A percentile compares a stretch with the other conserved stretches of the same genome.
Evolutionary conservation across 2,329 filamentous ascomycete species (phyloP).

Genomic region (Xylariaceae sp.): DNA sequence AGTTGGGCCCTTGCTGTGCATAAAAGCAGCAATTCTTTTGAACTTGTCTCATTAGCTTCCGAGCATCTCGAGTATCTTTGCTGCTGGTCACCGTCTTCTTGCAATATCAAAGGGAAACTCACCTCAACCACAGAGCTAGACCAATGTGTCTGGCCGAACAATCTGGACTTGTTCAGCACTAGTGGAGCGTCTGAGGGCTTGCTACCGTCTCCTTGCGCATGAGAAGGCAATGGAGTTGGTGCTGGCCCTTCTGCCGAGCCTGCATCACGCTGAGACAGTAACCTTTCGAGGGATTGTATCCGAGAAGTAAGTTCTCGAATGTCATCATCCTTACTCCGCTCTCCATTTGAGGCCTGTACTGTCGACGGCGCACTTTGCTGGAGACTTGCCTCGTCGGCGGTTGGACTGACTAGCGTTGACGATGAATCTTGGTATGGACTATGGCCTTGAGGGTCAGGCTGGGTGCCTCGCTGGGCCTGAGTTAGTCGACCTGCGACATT

Average conservation of each 20-base stretch:
- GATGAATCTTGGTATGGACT: neutral
- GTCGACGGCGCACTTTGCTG: too few relatives aligned
- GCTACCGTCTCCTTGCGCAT: too few relatives aligned
- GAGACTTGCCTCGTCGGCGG: neutral
- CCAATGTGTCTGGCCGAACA: slow-evolving; percentile 57
- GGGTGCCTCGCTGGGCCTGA: too few relatives aligned
- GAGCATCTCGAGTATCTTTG: too few relatives aligned
- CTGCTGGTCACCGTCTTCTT: too few relatives aligned
- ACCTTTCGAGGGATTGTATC: neutral
- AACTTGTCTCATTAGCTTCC: slow-evolving; percentile 1
- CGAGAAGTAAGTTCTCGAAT: neutral
- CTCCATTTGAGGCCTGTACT: neutral
- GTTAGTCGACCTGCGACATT: too few relatives aligned
- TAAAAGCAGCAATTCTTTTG: slow-evolving; percentile 6
- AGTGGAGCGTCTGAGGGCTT: neutral
- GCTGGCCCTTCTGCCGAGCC: neutral
- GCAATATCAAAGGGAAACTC: slow-evolving; percentile 15
- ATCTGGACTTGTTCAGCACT: slow-evolving; percentile 44
- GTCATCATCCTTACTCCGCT: neutral
- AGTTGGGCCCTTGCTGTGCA: neutral
- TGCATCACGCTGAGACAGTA: neutral
- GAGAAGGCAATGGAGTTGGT: too few relatives aligned
- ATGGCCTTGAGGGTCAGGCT: neutral
- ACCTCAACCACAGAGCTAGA: slow-evolving; percentile 47
- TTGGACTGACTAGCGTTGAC: neutral